A percentile compares a stretch with the other conserved stretches of the same genome.
Evolutionary conservation across 2,329 filamentous ascomycete species (phyloP).

Genomic region (Aureobasidium melanogenum): DNA sequence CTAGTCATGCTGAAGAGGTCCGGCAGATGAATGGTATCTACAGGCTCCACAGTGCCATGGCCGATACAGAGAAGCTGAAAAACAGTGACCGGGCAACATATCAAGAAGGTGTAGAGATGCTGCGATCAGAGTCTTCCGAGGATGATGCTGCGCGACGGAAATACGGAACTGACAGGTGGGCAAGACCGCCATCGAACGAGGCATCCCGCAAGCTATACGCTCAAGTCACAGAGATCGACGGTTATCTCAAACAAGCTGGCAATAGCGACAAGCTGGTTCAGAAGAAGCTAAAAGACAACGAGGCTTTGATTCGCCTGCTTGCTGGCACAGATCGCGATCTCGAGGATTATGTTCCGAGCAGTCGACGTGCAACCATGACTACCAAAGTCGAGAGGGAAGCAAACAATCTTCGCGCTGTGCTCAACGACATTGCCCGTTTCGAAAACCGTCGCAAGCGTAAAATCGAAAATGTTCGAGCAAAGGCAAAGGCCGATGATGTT

Average conservation of each 20-base stretch:
- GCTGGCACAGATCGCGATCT: slow-evolving; percentile 71
- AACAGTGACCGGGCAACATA: slow-evolving; percentile 68
- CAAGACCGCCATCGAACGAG: slow-evolving; percentile 56
- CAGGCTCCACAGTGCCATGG: slow-evolving; percentile 67
- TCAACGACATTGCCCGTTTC: slow-evolving; percentile 77
- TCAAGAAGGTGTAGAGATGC: slow-evolving; percentile 69
- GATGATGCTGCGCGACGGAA: slow-evolving; percentile 66
- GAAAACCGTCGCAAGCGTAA: slow-evolving; percentile 74
- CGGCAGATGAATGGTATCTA: slow-evolving; percentile 81
- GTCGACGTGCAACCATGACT: slow-evolving; percentile 67
- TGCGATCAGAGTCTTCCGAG: slow-evolving; percentile 74
- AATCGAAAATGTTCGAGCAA: slow-evolving; percentile 68
- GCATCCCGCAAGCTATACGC: slow-evolving; percentile 67
- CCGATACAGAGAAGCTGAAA: slow-evolving; percentile 86
- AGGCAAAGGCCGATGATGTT: slow-evolving; percentile 79
- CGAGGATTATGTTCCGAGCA: slow-evolving; percentile 83
- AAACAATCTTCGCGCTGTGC: slow-evolving; percentile 63
- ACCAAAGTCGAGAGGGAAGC: slow-evolving; percentile 73
- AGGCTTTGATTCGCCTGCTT: slow-evolving; percentile 65
- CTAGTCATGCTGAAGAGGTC: slow-evolving; percentile 89
- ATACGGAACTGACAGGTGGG: slow-evolving; percentile 84
- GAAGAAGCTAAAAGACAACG: slow-evolving; percentile 68
- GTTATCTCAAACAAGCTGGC: slow-evolving; percentile 68
- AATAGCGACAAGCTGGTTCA: slow-evolving; percentile 62
- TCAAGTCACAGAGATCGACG: slow-evolving; percentile 69